Base-by-base conservation (phyloP, 192 early-diverging fungal genomes). In the Gaertneriomyces sp. region DNA sequence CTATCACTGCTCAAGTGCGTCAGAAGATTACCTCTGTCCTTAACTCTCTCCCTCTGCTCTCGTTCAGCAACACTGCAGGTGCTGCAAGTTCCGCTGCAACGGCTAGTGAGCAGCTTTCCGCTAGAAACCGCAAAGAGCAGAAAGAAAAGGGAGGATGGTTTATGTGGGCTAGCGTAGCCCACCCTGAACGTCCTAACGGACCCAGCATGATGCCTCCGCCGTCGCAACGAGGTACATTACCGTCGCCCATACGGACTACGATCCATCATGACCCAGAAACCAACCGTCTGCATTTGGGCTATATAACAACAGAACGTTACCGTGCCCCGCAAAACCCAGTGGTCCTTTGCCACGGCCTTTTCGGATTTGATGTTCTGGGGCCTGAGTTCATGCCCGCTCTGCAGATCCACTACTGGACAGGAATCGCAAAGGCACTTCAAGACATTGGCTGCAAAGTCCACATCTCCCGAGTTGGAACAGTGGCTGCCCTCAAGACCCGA, bases 261-360 rank as follows among this genome's bases (percentile, higher is more conserved):
- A 50, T 50, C 47, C 14, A 50, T 50, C 47, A 17, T 17, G 33
- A 56, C 5, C 4, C 17, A 16, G 20, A 16, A 25, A 5, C 6
- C 54, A 14, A 53, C 5, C 46, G 53, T 33, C 60, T 60, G 4
- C 68, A 70, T 44, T 41, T 70, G n/a, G 60, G 61, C 20, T 41
- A 50, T 19, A 40, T 70, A 75, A n/a, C 43, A 3, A 63, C 63
- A 58, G 19, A 46, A 46, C 46, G 68, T 45, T 92, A 93, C 70
- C 70, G 80, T 57, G 87, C 91, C 10, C 90, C 91, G 2, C 75
- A 86, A 4, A 75, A 89, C 58, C 88, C 91, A 4, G 81, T 96
- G 42, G 90, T 94, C 2, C 79, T 96, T 7, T 94, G 92, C 66
- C 93, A 96, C 69, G 94, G 89, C 7, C 79, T 97, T 17, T 97